Percentiles rank a stretch among this genome's conserved stretches.
These are phyloP conservation scores for Misopates orontium DNA, from an alignment of 257 asterid genomes.

Conservation along the genomic window DNA sequence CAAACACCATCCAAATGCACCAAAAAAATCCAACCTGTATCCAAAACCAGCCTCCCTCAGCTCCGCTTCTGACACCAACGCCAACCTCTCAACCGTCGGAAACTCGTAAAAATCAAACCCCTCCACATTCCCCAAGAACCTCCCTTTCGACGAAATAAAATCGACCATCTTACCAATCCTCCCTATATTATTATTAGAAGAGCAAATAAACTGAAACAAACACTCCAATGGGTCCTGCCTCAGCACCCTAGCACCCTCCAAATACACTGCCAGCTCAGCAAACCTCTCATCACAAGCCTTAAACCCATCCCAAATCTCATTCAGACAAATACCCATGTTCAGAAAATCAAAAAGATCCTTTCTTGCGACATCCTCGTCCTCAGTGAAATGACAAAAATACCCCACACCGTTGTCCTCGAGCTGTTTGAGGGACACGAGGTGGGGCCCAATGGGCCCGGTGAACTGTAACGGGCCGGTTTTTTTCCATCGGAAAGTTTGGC, in stretches of 20 bases:
- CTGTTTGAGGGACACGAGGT: slow-evolving; percentile 79
- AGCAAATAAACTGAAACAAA: slow-evolving; percentile 86
- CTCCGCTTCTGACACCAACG: slow-evolving; percentile 63
- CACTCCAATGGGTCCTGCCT: slow-evolving; percentile 96
- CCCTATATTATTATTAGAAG: slow-evolving; percentile 81
- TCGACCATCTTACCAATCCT: slow-evolving; percentile 94
- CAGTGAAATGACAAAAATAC: slow-evolving; percentile 50
- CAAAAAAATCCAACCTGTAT: slow-evolving; percentile 55
- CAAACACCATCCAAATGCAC: slow-evolving; percentile 6
- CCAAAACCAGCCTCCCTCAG: slow-evolving; percentile 95
- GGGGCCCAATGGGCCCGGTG: slow-evolving; percentile 75
- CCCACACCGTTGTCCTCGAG: slow-evolving; percentile 57
- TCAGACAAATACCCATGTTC: slow-evolving; percentile 68
- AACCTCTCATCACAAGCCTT: slow-evolving; percentile 74
- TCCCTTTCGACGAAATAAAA: slow-evolving; percentile 73
- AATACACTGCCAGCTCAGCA: slow-evolving; percentile 59
- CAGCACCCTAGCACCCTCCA: slow-evolving; percentile 90
- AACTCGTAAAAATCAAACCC: slow-evolving; percentile 73
- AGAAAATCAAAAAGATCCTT: slow-evolving; percentile 64
- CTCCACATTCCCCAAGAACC: slow-evolving; percentile 67
- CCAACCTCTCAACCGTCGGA: slow-evolving; percentile 64
- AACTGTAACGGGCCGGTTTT: slow-evolving; percentile 69
- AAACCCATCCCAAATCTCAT: slow-evolving; percentile 71
- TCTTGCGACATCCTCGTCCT: slow-evolving; percentile 40
- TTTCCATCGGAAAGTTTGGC: slow-evolving; percentile 94